phyloP scores from a whole-genome alignment of 345 rosid species.

The Populus tremula region DNA sequence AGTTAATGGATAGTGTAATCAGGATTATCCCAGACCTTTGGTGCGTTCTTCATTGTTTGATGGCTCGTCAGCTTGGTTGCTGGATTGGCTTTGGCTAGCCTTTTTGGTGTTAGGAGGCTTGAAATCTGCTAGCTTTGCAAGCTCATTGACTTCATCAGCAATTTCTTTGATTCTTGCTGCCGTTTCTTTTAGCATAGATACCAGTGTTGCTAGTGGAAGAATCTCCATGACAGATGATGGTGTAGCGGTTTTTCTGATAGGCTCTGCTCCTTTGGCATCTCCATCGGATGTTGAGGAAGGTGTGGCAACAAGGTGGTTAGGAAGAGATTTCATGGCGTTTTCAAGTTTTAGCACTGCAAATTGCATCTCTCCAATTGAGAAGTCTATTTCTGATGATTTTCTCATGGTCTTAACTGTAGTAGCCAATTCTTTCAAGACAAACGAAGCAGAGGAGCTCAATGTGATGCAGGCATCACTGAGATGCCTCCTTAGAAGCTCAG shows the following conservation, averaged over 20 bases:
- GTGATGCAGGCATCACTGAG: conserved; percentile 40
- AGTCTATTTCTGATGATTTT: conserved; percentile 45
- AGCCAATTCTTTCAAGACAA: conserved; percentile 50
- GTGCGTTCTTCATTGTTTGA: conserved; percentile 19
- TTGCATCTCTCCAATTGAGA: conserved; percentile 49
- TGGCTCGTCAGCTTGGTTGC: not conserved
- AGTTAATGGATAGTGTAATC: not conserved
- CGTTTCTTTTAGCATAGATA: conserved; percentile 52
- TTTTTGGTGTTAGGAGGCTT: conserved; percentile 35
- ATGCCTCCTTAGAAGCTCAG: conserved; percentile 43
- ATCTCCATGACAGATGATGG: conserved; percentile 48
- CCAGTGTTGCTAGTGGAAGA: conserved; percentile 57
- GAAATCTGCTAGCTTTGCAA: conserved; percentile 55
- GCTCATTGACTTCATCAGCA: conserved; percentile 45
- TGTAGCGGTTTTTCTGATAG: not conserved
- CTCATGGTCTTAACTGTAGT: conserved; percentile 39
- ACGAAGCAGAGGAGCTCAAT: conserved; percentile 37
- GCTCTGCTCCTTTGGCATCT: conserved; percentile 21
- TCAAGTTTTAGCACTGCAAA: conserved; percentile 53
- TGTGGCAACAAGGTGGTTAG: conserved; percentile 11
- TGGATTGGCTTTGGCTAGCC: conserved; percentile 13
- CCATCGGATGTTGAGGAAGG: conserved; percentile 10
- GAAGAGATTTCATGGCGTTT: conserved; percentile 46
- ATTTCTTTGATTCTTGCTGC: conserved; percentile 50
- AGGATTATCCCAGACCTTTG: not conserved